phyloP scores from a whole-genome alignment of 768 basidiomycete species.

The Xerocomus spinulosus region DNA sequence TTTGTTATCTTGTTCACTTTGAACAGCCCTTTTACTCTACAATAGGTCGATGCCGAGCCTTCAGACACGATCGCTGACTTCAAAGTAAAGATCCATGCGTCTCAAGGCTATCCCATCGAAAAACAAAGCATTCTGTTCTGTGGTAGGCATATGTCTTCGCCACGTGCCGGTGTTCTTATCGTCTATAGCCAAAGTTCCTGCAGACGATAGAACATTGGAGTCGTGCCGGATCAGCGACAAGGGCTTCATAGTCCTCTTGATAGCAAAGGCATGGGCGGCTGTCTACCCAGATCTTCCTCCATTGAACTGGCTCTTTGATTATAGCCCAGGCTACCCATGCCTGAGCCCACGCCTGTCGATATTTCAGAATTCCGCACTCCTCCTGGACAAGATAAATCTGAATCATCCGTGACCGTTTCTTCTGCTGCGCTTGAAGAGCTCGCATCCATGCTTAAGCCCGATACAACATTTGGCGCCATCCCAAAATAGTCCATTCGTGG shows the following conservation, averaged over 20 bases:
- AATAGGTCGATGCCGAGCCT: slow-evolving; percentile 2
- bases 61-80: slow-evolving; percentile 1
- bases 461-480: not conserved
- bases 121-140: slow-evolving; percentile 4
- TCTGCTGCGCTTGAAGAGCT: not conserved
- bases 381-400: not conserved
- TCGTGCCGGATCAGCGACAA: slow-evolving; percentile 2
- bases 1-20: not conserved
- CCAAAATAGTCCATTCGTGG: not conserved
- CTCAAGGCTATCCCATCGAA: not conserved
- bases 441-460: not conserved
- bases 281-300: not conserved
- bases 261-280: not conserved
- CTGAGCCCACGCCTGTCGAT: slow-evolving; percentile 1
- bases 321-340: not conserved
- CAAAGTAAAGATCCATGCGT: slow-evolving; percentile 3
- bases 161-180: not conserved
- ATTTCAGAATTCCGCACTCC: not conserved
- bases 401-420: not conserved
- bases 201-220: not conserved
- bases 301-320: not conserved
- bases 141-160: not conserved
- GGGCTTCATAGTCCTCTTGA: slow-evolving; percentile 2
- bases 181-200: not conserved
- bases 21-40: not conserved